These are phyloP conservation scores for Ganoderma sp. DNA, from an alignment of 1,284 basidiomycete species.

Conservation along the genomic window DNA sequence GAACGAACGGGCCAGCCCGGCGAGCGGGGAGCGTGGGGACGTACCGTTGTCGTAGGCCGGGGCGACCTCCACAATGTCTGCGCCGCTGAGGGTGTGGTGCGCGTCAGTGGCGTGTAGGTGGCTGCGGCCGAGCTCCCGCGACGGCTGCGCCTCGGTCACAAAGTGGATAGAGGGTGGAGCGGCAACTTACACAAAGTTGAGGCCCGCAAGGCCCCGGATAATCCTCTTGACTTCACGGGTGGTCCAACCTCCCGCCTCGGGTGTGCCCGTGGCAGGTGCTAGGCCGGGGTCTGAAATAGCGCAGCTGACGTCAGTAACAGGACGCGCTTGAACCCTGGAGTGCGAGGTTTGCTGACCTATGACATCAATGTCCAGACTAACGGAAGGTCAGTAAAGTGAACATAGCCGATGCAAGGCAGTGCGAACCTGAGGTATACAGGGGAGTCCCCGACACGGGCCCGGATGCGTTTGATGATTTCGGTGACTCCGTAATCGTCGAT, in stretches of 20 bases:
- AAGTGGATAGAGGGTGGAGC: background rate
- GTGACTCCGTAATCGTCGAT: constrained; percentile 73
- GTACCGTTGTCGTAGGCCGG: constrained; percentile 77
- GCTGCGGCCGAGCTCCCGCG: background rate
- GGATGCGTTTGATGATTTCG: constrained; percentile 67
- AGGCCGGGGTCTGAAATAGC: constrained; percentile 66
- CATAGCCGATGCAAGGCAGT: background rate
- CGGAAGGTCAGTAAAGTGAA: background rate
- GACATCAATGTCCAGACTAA: constrained; percentile 77
- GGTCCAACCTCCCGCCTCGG: constrained; percentile 83
- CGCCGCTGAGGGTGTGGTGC: constrained; percentile 53
- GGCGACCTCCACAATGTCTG: constrained; percentile 81
- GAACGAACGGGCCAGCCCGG: background rate
- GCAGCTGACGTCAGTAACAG: background rate
- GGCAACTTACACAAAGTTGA: constrained; percentile 75
- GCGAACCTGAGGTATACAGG: constrained; percentile 79
- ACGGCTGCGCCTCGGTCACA: background rate
- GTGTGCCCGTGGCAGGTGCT: constrained; percentile 85
- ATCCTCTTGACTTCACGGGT: constrained; percentile 83
- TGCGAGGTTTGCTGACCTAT: constrained; percentile 48
- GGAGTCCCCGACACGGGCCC: constrained; percentile 64
- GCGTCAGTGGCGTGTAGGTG: constrained; percentile 9
- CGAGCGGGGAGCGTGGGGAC: constrained; percentile 23
- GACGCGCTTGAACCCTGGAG: background rate
- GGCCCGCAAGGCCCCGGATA: constrained; percentile 73